These are phyloP conservation scores for Pichia kudriavzevii DNA, from an alignment of 1,139 yeast species.

Conservation along the genomic window DNA sequence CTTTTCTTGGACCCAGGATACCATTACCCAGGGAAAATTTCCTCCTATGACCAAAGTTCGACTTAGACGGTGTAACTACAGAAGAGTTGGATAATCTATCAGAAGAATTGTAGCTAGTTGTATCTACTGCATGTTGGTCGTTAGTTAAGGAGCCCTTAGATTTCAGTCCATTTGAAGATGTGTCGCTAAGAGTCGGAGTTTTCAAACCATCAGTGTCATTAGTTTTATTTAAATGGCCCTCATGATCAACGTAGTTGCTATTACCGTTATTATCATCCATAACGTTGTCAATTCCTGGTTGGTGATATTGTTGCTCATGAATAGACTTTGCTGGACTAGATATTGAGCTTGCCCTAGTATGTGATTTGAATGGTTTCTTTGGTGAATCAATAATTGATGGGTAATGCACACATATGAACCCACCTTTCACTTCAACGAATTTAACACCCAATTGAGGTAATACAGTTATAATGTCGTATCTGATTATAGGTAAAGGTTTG, in stretches of 20 bases:
- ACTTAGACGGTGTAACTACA: constrained; percentile 14
- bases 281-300: constrained; percentile 7
- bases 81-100: constrained; percentile 5
- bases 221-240: too few relatives aligned
- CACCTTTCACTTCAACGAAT: constrained; percentile 89
- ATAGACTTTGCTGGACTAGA: constrained; percentile 11
- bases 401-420: constrained; percentile 76
- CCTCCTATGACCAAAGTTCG: constrained; percentile 42
- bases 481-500: constrained; percentile 80
- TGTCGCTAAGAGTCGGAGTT: constrained; percentile 14
- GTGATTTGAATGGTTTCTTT: constrained; percentile 4
- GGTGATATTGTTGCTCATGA: too few relatives aligned
- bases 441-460: constrained; percentile 72
- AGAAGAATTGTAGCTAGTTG: constrained; percentile 10
- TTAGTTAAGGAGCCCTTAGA: constrained; percentile 3
- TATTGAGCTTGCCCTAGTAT: constrained; percentile 2
- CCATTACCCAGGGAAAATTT: constrained; percentile 58
- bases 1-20: constrained; percentile 35
- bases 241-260: constrained; percentile 8
- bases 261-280: constrained; percentile 4
- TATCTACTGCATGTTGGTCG: constrained; percentile 2
- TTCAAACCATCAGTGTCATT: constrained; percentile 10
- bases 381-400: constrained; percentile 34
- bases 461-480: constrained; percentile 76
- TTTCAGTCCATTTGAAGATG: constrained; percentile 6